Conservation (phyloP, 768 basidiomycete species). For the Termitomyces sp. region DNA sequence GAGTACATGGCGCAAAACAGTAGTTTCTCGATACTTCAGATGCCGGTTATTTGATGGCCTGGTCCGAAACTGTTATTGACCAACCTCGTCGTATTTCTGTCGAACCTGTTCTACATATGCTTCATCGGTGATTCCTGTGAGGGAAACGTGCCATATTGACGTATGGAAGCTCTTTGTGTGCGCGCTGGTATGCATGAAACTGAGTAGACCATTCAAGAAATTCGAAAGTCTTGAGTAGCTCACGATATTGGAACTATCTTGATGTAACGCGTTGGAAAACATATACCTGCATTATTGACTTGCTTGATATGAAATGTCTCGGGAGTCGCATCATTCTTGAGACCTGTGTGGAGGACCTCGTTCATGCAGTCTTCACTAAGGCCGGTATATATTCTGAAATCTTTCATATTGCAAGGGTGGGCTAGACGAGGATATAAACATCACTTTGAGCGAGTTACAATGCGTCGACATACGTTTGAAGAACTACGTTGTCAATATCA, state of each 20-base stretch:
- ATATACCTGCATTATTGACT: constrained; percentile 51
- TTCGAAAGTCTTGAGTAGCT: constrained; percentile 19
- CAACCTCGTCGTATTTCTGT: constrained; percentile 59
- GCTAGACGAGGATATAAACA: constrained; percentile 35
- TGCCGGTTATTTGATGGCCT: constrained; percentile 7
- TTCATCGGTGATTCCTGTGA: constrained; percentile 58
- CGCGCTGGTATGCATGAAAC: constrained; percentile 41
- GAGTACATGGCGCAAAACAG: constrained; percentile 62
- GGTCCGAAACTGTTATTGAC: constrained; percentile 15
- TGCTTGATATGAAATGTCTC: constrained; percentile 65
- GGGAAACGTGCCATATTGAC: constrained; percentile 72
- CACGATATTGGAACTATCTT: constrained; percentile 78
- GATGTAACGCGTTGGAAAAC: constrained; percentile 64
- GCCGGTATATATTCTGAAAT: constrained; percentile 72
- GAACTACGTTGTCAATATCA: constrained; percentile 27
- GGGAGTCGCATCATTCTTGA: constrained; percentile 61
- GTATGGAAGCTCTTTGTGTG: constrained; percentile 73
- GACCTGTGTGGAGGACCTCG: constrained; percentile 57
- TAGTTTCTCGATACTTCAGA: constrained; percentile 61
- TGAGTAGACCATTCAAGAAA: not conserved
- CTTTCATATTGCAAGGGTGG: constrained; percentile 84
- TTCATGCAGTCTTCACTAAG: constrained; percentile 61
- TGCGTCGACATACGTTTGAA: constrained; percentile 32
- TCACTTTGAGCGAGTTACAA: not conserved
- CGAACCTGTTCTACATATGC: constrained; percentile 53